A percentile compares a stretch with the other conserved stretches of the same genome.
Evolutionary conservation across 2,329 filamentous ascomycete genomes (phyloP).

Genomic region (Tolypocladium amazonense): DNA sequence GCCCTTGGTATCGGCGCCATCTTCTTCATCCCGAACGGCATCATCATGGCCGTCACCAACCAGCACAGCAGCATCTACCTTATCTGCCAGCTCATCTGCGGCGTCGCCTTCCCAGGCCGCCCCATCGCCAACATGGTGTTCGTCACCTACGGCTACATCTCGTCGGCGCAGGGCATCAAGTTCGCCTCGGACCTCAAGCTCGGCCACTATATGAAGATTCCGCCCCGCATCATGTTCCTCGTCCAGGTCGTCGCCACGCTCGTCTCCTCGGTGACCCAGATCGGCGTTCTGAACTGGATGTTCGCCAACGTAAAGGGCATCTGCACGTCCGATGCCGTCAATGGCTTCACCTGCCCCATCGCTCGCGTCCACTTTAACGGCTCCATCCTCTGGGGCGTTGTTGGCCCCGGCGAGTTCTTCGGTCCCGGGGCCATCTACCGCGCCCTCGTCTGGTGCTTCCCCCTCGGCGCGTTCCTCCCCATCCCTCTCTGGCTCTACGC

Average conservation of each 20-base stretch:
- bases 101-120: conserved; percentile 69
- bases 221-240: conserved; percentile 66
- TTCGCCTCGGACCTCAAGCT: conserved; percentile 82
- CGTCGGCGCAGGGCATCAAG: conserved; percentile 79
- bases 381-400: conserved; percentile 80
- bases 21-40: conserved; percentile 83
- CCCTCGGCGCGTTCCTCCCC: conserved; percentile 64
- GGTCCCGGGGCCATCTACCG: conserved; percentile 65
- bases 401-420: conserved; percentile 76
- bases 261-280: conserved; percentile 71
- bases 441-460: conserved; percentile 70
- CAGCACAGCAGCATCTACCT: conserved; percentile 81
- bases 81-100: conserved; percentile 77
- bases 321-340: conserved; percentile 70
- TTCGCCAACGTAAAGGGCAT: conserved; percentile 65
- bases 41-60: conserved; percentile 88
- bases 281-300: conserved; percentile 84
- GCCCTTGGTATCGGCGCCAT: conserved; percentile 68
- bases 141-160: conserved; percentile 84
- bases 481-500: conserved; percentile 64
- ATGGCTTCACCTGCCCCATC: conserved; percentile 80
- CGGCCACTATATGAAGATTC: conserved; percentile 82
- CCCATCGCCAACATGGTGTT: conserved; percentile 92
- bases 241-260: conserved; percentile 68
- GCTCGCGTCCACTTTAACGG: conserved; percentile 86